Evolutionary conservation across 2,329 filamentous ascomycete genomes (phyloP), one percentile per base, ranked within the genome.

Genomic region (Aspergillus floridensis): DNA sequence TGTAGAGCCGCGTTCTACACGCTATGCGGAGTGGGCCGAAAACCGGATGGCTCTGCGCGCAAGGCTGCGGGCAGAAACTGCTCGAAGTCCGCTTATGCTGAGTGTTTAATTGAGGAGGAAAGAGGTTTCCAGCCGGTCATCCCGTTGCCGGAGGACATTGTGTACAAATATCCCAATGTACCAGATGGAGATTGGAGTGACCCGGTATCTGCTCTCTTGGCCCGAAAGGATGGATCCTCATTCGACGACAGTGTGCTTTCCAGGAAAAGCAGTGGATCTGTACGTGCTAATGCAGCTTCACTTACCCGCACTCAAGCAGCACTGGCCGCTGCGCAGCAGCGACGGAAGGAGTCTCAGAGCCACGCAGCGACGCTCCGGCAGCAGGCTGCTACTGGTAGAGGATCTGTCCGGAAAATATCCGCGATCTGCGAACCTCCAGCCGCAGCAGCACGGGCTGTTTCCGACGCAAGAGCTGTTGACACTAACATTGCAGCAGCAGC

Each of bases 301-400:
- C 59, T 70, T 4, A 71, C 73, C 5, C 67, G 75, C 38, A 77
- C 76, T 3, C 75, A 77, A 60, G 69, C 70, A 8, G 76, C 76
- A 2, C 68, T 79, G 22, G 72, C 66, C n/a, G 75, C 74, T 46
- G 76, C 75, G 19, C 76, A 78, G 32, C 69, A 76, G 49, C 72
- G 75, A 16, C 71, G 73, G n/a, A 68, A 73, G 58, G 76, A 76
- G 44, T 61, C 73, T 0, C 76, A 77, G 56, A 81, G 77, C 51
- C 80, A 81, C 63, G 79, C 79, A 2, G 79, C 79, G 6, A 75
- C 76, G 3, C 74, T 81, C 60, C 74, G 79, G 53, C 79, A 80
- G 62, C 77, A 80, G 62, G 77, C 77, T 38, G 59, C 76, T 8
- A 70, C 72, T n/a, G 68, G 71, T 5, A 66, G 70, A 57, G 63